phyloP scores from a whole-genome alignment of 768 basidiomycete species.

The Kwoniella europaea region DNA sequence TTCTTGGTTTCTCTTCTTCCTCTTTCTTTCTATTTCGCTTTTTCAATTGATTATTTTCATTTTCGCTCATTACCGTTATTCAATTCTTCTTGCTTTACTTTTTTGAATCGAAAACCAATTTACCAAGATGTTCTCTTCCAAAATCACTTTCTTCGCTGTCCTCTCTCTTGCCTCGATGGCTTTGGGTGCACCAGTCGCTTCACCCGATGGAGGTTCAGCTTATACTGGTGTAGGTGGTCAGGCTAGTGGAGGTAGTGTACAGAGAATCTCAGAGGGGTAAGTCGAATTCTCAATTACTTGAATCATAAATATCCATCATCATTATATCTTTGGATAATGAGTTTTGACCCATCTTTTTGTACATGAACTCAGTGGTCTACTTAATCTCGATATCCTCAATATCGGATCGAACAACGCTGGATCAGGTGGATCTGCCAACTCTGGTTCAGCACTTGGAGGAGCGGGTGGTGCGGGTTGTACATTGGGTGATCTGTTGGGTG shows the following conservation, averaged over 20 bases:
- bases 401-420: constrained; percentile 48
- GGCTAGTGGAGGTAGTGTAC: constrained; percentile 38
- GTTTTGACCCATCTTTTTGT: neutral
- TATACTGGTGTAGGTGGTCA: constrained; percentile 46
- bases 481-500: constrained; percentile 7
- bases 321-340: neutral
- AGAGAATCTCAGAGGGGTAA: constrained; percentile 4
- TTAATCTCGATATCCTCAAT: constrained; percentile 49
- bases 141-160: constrained; percentile 17
- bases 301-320: no score
- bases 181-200: constrained; percentile 28
- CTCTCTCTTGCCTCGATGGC: constrained; percentile 23
- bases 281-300: neutral
- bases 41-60: neutral
- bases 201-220: constrained; percentile 34
- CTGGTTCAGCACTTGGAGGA: constrained; percentile 43
- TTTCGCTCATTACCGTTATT: neutral
- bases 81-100: neutral
- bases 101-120: neutral
- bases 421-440: constrained; percentile 42
- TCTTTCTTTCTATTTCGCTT: neutral
- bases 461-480: constrained; percentile 11
- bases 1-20: neutral
- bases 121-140: constrained; percentile 15
- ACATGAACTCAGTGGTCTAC: constrained; percentile 26